Conservation (phyloP, 257 asterid species). For the Solanum lignicaule region DNA sequence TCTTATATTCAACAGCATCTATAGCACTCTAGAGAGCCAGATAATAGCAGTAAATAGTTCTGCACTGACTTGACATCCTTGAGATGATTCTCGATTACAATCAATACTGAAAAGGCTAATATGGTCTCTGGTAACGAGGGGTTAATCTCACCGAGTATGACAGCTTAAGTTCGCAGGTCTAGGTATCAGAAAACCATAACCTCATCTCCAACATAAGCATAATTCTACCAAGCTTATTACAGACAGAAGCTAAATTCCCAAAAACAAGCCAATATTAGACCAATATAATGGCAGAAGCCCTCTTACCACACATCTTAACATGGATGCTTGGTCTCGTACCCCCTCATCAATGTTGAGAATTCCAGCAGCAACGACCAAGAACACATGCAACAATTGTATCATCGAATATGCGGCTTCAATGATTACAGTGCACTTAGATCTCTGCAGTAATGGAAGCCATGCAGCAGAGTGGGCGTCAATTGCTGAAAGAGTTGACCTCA, state of each 20-base stretch:
- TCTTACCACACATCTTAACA: neutral
- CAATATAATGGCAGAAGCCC: neutral
- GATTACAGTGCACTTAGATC: neutral
- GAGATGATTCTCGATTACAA: neutral
- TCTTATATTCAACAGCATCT: neutral
- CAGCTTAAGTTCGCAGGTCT: neutral
- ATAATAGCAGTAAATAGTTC: neutral
- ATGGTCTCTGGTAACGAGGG: neutral
- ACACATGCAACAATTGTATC: neutral
- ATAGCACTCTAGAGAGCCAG: neutral
- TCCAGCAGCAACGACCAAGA: neutral
- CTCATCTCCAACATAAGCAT: neutral
- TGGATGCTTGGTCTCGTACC: neutral
- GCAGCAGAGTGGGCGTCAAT: neutral
- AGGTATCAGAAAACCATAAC: neutral
- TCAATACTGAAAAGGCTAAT: neutral
- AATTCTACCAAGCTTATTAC: neutral
- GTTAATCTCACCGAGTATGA: neutral
- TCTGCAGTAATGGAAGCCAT: neutral
- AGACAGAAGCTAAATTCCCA: neutral
- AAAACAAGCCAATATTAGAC: neutral
- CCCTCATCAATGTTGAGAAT: neutral
- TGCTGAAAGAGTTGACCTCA: conserved; percentile 1
- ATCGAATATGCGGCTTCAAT: neutral
- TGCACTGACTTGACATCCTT: neutral